phyloP scores from a whole-genome alignment of 2,329 filamentous ascomycete species.

The Aspergillus ochraceoroseus region DNA sequence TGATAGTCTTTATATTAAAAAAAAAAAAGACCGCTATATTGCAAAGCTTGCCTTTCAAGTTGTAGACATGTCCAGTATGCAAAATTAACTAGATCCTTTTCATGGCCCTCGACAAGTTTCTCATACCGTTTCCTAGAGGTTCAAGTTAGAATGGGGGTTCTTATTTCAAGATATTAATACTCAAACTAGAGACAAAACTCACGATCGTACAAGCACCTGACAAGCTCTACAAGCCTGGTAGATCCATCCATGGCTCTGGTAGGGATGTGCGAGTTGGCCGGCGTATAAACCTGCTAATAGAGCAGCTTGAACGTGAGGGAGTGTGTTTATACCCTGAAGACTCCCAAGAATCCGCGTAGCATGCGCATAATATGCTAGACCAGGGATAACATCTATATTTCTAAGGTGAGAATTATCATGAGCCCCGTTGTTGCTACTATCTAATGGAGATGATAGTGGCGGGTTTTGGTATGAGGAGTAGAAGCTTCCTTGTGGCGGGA shows the following conservation, averaged over 20 bases:
- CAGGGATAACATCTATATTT: slow-evolving; percentile 83
- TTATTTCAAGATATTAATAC: not conserved
- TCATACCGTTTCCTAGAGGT: slow-evolving; percentile 33
- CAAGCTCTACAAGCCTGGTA: slow-evolving; percentile 56
- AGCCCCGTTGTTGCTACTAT: slow-evolving; percentile 5
- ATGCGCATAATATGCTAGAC: slow-evolving; percentile 81
- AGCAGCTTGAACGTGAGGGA: slow-evolving; percentile 78
- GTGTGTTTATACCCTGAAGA: slow-evolving; percentile 69
- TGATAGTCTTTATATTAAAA: not conserved
- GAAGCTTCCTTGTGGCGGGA: slow-evolving; percentile 21
- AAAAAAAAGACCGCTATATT: too few species aligned
- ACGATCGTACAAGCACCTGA: slow-evolving; percentile 72
- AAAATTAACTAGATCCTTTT: slow-evolving; percentile 62
- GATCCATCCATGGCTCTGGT: slow-evolving; percentile 77
- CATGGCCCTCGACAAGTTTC: slow-evolving; percentile 26
- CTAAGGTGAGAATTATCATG: slow-evolving; percentile 34
- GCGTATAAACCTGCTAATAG: slow-evolving; percentile 84
- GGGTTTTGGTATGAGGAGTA: slow-evolving; percentile 17
- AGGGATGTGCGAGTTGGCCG: slow-evolving; percentile 76
- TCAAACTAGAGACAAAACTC: slow-evolving; percentile 7
- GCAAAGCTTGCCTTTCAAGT: slow-evolving; percentile 70
- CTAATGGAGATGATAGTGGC: slow-evolving; percentile 18
- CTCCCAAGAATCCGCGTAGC: slow-evolving; percentile 82
- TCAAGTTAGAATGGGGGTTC: slow-evolving; percentile 10
- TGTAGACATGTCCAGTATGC: slow-evolving; percentile 94